Evolutionary conservation across 176 grass and related monocot species (phyloP), one percentile per base, ranked within the genome.

Genomic region (Eremochloa ophiuroides): DNA sequence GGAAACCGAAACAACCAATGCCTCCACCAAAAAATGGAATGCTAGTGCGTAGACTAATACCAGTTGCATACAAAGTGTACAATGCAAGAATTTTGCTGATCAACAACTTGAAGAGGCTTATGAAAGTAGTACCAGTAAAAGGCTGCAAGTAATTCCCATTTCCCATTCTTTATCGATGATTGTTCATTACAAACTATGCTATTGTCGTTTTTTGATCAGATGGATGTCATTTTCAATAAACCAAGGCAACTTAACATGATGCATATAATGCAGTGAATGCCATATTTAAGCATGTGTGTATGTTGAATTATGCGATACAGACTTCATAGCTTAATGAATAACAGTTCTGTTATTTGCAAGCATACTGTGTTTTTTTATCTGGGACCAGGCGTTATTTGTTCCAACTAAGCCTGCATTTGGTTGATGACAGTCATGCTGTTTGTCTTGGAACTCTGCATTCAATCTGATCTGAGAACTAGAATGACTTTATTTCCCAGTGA

Each of bases 51-150:
- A 95, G 90, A 69, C 69, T 98, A 43, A 93, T 98, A 89, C 93
- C 96, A 69, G 86, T 95, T 72, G 93, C 96, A 65, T 98, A 95
- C 78, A 81, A 78, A 56, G 87, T 98, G 74, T 86, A 93, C 69
- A 98, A 98, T 84, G 90, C 96, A 80, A 98, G 90, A 84, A 87
- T 98, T 79, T 64, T 86, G 70, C 77, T 98, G 44, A 93, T 91
- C 80, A 98, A 93, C 84, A 93, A 93, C 89, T 83, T 98, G 95
- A 98, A 84, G 87, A 91, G 41, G 67, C 96, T 98, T 81, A 90
- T 98, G 88, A 95, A 91, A 93, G 90, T 79, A 44, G 83, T 95
- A 48, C 90, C 96, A 69, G 88, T 95, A 74, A 88, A 84, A 84
- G 90, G 88, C 44, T 98, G 96, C 96, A 98, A 91, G 96, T 98